Conservation (phyloP, 2,329 filamentous ascomycete species). For the Fusarium irregulare region DNA sequence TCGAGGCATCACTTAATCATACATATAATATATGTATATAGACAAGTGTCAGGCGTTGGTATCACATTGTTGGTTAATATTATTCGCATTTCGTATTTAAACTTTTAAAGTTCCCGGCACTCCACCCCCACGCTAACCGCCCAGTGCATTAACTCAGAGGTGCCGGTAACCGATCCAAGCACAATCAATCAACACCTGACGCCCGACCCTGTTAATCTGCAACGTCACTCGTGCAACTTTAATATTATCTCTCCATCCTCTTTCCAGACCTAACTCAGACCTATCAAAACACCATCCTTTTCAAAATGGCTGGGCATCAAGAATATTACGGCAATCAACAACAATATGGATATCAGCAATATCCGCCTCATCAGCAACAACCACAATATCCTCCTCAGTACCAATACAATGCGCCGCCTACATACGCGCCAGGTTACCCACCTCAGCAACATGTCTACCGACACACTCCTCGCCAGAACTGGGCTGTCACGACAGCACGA, state of each 20-base stretch:
- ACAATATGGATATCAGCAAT: background rate
- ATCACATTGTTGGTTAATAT: background rate
- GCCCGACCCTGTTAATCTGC: background rate
- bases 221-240: background rate
- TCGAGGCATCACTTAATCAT: background rate
- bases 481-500: slow-evolving; percentile 25
- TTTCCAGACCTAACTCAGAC: background rate
- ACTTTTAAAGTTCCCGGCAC: slow-evolving; percentile 10
- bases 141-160: background rate
- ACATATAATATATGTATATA: background rate
- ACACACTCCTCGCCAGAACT: slow-evolving; percentile 17
- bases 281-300: background rate
- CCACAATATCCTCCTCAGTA: slow-evolving; percentile 8
- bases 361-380: slow-evolving; percentile 1
- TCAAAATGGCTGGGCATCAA: slow-evolving; percentile 27
- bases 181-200: background rate
- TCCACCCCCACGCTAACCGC: background rate
- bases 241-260: background rate
- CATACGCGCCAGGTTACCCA: slow-evolving; percentile 20
- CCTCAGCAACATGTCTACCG: slow-evolving; percentile 3
- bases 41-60: background rate
- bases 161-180: background rate
- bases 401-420: slow-evolving; percentile 14
- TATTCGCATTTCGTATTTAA: slow-evolving; percentile 30
- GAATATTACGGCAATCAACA: slow-evolving; percentile 22